Evolutionary conservation across 345 rosid species (phyloP).

Genomic region (Eucalyptus globulus): DNA sequence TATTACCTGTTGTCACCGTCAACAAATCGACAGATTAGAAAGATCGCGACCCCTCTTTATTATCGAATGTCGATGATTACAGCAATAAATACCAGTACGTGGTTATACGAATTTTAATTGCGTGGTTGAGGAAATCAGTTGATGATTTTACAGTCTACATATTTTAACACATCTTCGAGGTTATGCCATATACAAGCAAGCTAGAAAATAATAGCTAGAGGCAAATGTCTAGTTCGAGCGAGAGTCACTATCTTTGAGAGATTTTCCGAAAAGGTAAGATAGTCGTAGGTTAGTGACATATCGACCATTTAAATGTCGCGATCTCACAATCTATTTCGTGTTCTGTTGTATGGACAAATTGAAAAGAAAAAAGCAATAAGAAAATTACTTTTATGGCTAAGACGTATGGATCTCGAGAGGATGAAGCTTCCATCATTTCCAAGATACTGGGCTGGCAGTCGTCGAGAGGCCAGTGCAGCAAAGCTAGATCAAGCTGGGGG

Average conservation of each 20-base stretch:
- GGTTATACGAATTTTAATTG: not conserved
- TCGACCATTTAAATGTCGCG: accelerated
- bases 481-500: too few species aligned
- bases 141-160: not conserved
- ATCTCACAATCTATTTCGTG: accelerated
- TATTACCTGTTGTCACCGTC: not conserved
- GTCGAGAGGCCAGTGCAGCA: too few species aligned
- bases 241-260: not conserved
- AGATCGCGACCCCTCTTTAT: not conserved
- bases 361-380: not conserved
- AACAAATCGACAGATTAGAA: not conserved
- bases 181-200: not conserved
- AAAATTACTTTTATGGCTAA: not conserved
- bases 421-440: too few species aligned
- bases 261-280: accelerated
- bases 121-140: not conserved
- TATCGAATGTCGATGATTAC: not conserved
- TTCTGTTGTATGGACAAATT: not conserved
- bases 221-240: not conserved
- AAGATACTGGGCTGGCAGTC: too few species aligned
- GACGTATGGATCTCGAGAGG: not conserved
- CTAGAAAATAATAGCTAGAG: not conserved
- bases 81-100: not conserved
- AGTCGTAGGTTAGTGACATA: not conserved
- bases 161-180: not conserved